Evolutionary conservation across 2,329 filamentous ascomycete species (phyloP).

Genomic region (Emmonsiellopsis sp.): DNA sequence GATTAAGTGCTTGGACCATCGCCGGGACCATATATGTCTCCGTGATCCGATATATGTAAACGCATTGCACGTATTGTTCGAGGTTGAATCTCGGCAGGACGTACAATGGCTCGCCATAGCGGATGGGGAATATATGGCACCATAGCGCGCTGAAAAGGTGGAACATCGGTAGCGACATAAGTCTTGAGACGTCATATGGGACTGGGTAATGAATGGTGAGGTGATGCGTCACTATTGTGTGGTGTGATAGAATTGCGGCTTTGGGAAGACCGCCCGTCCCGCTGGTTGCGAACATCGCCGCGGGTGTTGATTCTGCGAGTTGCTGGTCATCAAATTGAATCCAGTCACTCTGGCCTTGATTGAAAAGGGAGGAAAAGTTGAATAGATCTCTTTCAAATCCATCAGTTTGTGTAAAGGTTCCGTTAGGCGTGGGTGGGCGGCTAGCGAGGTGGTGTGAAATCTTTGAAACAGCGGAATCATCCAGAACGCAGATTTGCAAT

Average conservation of each 20-base stretch:
- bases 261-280: conserved; percentile 55
- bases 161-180: conserved; percentile 46
- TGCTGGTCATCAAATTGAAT: conserved; percentile 32
- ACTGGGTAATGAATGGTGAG: conserved; percentile 37
- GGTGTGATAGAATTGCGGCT: conserved; percentile 48
- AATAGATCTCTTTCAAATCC: conserved; percentile 6
- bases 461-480: neutral
- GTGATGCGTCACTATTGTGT: conserved; percentile 48
- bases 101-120: conserved; percentile 31
- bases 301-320: conserved; percentile 36
- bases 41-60: conserved; percentile 40
- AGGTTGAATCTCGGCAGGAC: conserved; percentile 42
- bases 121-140: conserved; percentile 33
- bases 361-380: conserved; percentile 31
- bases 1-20: conserved; percentile 41
- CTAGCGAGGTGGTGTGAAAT: conserved; percentile 10
- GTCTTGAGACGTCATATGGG: conserved; percentile 32
- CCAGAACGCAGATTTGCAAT: neutral
- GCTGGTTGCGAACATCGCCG: conserved; percentile 42
- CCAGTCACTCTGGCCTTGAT: conserved; percentile 39
- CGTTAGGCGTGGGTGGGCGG: conserved; percentile 20
- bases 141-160: conserved; percentile 38
- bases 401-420: conserved; percentile 17
- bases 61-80: conserved; percentile 37
- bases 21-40: conserved; percentile 47